Percentiles rank a stretch among this genome's conserved stretches.
Evolutionary conservation across 345 rosid species (phyloP).

Genomic region (Eucalyptus marginata): DNA sequence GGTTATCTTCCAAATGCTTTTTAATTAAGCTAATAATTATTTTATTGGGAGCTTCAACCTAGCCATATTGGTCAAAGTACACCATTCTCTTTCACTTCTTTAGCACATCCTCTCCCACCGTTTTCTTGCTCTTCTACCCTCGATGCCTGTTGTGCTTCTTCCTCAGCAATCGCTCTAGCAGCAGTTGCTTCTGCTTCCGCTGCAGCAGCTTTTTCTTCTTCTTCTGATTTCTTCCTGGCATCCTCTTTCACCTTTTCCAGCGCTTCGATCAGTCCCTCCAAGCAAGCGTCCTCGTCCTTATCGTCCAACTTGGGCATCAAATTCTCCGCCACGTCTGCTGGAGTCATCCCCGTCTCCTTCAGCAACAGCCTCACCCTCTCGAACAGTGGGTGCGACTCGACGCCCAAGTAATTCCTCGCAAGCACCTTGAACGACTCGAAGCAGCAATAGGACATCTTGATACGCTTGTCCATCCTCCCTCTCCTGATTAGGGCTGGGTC

Average conservation of each 20-base stretch:
- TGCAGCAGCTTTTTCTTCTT: neutral
- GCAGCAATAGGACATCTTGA: slow-evolving; percentile 16
- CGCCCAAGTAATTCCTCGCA: slow-evolving; percentile 11
- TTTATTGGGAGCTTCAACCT: too few relatives aligned
- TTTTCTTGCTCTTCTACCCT: neutral
- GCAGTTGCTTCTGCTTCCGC: neutral
- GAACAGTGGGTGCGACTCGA: slow-evolving; percentile 4
- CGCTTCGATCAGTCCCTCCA: slow-evolving; percentile 10
- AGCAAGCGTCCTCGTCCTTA: neutral
- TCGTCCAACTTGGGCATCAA: slow-evolving; percentile 10
- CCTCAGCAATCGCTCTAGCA: neutral
- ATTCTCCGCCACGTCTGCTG: slow-evolving; percentile 34
- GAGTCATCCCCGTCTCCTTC: slow-evolving; percentile 8
- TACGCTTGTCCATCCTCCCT: slow-evolving; percentile 29
- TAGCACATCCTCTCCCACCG: neutral
- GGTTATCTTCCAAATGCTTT: too few relatives aligned
- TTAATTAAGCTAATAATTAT: too few relatives aligned
- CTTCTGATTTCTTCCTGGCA: neutral
- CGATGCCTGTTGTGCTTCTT: neutral
- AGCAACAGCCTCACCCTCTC: neutral
- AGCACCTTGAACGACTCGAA: slow-evolving; percentile 22
- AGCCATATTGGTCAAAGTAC: neutral
- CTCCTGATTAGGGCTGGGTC: slow-evolving; percentile 25
- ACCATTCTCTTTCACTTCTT: neutral
- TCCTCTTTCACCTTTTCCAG: slow-evolving; percentile 6